Conservation (phyloP, 2,329 filamentous ascomycete species). For the Xylariomycetidae sp. region DNA sequence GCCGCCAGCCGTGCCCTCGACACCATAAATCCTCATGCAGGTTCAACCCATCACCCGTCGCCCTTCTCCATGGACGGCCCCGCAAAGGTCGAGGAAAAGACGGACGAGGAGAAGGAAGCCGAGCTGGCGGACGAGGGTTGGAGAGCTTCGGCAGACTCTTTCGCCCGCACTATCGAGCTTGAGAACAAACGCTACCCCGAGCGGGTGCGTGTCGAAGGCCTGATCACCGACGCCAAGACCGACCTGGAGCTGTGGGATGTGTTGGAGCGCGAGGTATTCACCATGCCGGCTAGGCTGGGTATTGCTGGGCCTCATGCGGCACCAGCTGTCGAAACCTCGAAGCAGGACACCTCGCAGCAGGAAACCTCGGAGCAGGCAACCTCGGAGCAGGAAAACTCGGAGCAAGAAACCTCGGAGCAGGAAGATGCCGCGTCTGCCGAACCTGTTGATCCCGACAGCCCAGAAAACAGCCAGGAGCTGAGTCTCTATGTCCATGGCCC, state of each 20-base stretch:
- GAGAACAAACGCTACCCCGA: conserved; percentile 39
- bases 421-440: conserved; percentile 1
- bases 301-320: conserved; percentile 35
- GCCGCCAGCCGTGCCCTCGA: conserved; percentile 34
- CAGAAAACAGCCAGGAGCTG: conserved; percentile 20
- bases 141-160: conserved; percentile 15
- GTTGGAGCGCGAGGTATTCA: conserved; percentile 62
- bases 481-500: conserved; percentile 54
- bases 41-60: conserved; percentile 12
- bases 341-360: conserved; percentile 7
- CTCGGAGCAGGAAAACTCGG: neutral
- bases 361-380: neutral
- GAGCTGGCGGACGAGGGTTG: conserved; percentile 12
- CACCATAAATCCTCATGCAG: no score
- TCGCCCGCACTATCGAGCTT: conserved; percentile 27
- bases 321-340: conserved; percentile 3
- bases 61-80: neutral
- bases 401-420: neutral
- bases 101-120: conserved; percentile 1
- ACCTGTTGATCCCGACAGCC: conserved; percentile 11
- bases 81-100: neutral
- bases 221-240: conserved; percentile 49
- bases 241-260: conserved; percentile 63
- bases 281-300: conserved; percentile 49
- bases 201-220: conserved; percentile 42